A percentile compares a stretch with the other conserved stretches of the same genome.
Evolutionary conservation across 176 grass and related monocot species (phyloP).

Genomic region (Aechmea fasciata): DNA sequence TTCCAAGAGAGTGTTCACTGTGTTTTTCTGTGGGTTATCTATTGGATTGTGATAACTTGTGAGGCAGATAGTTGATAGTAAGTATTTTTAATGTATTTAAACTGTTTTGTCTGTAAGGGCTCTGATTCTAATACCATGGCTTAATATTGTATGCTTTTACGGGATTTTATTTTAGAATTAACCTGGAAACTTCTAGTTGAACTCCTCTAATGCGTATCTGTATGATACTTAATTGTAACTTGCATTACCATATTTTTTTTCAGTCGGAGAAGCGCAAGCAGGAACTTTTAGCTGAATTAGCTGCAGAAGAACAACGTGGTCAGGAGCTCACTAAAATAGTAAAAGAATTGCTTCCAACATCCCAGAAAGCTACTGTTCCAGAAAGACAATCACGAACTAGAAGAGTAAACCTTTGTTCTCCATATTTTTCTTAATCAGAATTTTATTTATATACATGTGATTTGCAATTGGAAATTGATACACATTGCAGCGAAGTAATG

Average conservation of each 20-base stretch:
- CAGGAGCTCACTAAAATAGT: conserved; percentile 92
- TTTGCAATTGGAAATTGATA: neutral
- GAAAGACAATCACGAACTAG: conserved; percentile 43
- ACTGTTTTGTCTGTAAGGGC: no score
- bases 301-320: conserved; percentile 75
- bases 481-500: conserved; percentile 83
- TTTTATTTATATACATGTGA: neutral
- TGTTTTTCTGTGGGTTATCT: conserved; percentile 7
- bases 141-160: no score
- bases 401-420: conserved; percentile 42
- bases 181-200: neutral
- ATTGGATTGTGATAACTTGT: neutral
- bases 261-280: conserved; percentile 90
- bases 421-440: neutral
- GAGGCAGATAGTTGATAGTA: neutral
- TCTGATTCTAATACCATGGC: no score
- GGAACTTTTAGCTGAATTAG: conserved; percentile 76
- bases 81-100: neutral
- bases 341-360: conserved; percentile 68
- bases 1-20: conserved; percentile 1
- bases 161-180: neutral
- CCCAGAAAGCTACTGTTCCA: conserved; percentile 37
- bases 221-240: neutral
- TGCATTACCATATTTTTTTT: conserved; percentile 5
- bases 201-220: neutral